phyloP scores from a whole-genome alignment of 1,284 basidiomycete species.

The Boletus holoroseus region DNA sequence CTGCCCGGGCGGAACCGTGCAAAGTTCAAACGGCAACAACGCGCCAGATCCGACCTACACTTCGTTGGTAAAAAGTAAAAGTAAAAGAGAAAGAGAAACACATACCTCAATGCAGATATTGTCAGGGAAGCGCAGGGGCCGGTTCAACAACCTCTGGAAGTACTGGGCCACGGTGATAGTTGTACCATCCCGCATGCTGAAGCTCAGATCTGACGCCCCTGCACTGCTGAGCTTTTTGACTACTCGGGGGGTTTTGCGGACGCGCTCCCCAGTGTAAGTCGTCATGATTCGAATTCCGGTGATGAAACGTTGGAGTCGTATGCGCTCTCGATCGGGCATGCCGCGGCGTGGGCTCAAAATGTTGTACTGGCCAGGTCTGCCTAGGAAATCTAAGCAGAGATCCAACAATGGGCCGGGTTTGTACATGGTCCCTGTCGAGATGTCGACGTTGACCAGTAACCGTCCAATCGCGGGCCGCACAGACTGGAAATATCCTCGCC shows the following conservation, averaged over 20 bases:
- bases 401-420: conserved; percentile 46
- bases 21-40: conserved; percentile 63
- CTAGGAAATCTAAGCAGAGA: conserved; percentile 55
- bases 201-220: conserved; percentile 48
- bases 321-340: conserved; percentile 53
- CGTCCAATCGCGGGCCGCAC: conserved; percentile 61
- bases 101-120: conserved; percentile 59
- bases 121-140: conserved; percentile 49
- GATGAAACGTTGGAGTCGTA: conserved; percentile 58
- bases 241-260: conserved; percentile 42
- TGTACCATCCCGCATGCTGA: conserved; percentile 51
- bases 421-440: conserved; percentile 73
- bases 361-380: conserved; percentile 35
- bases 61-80: background rate
- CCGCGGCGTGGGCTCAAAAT: conserved; percentile 41
- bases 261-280: conserved; percentile 34
- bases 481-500: conserved; percentile 75
- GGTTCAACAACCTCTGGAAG: conserved; percentile 48
- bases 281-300: conserved; percentile 53
- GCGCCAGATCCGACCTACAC: conserved; percentile 60
- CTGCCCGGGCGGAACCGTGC: conserved; percentile 60
- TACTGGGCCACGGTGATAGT: conserved; percentile 57
- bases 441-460: conserved; percentile 74
- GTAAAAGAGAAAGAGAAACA: background rate
- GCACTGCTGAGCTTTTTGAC: conserved; percentile 50